These are phyloP conservation scores for Phytophthora nicotianae DNA, from an alignment of 352 stramenopile species.

Conservation along the genomic window DNA sequence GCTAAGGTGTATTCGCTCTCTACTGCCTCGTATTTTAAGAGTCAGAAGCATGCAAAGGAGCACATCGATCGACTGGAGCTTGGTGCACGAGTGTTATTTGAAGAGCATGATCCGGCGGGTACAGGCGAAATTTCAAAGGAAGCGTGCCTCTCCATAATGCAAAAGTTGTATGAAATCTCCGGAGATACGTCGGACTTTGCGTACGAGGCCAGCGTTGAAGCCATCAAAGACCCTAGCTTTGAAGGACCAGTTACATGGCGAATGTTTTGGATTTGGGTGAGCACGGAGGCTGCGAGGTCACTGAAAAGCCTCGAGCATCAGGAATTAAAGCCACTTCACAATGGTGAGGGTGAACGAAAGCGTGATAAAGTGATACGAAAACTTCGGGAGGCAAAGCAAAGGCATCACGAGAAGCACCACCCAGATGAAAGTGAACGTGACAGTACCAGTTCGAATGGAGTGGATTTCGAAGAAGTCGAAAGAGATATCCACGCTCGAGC, in stretches of 20 bases:
- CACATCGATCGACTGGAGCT: slow-evolving; percentile 84
- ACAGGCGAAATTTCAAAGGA: slow-evolving; percentile 69
- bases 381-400: slow-evolving; percentile 31
- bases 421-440: slow-evolving; percentile 8
- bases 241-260: slow-evolving; percentile 73
- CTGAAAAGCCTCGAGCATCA: slow-evolving; percentile 59
- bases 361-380: slow-evolving; percentile 29
- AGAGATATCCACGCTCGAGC: slow-evolving; percentile 33
- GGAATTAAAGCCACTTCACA: neutral
- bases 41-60: slow-evolving; percentile 72
- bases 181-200: slow-evolving; percentile 64
- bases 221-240: slow-evolving; percentile 63
- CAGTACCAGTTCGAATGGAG: slow-evolving; percentile 6
- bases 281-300: slow-evolving; percentile 71
- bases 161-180: slow-evolving; percentile 74
- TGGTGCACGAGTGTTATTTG: slow-evolving; percentile 83
- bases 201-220: slow-evolving; percentile 59
- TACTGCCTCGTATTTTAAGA: slow-evolving; percentile 77
- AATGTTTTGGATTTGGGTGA: slow-evolving; percentile 89
- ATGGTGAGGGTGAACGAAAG: slow-evolving; percentile 25
- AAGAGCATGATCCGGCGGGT: slow-evolving; percentile 70
- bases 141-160: slow-evolving; percentile 76
- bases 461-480: slow-evolving; percentile 25
- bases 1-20: slow-evolving; percentile 75
- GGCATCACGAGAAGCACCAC: slow-evolving; percentile 28